Evolutionary conservation across 1,284 basidiomycete genomes (phyloP), one percentile per base, ranked within the genome.

Genomic region (Mycosarcoma maydis): DNA sequence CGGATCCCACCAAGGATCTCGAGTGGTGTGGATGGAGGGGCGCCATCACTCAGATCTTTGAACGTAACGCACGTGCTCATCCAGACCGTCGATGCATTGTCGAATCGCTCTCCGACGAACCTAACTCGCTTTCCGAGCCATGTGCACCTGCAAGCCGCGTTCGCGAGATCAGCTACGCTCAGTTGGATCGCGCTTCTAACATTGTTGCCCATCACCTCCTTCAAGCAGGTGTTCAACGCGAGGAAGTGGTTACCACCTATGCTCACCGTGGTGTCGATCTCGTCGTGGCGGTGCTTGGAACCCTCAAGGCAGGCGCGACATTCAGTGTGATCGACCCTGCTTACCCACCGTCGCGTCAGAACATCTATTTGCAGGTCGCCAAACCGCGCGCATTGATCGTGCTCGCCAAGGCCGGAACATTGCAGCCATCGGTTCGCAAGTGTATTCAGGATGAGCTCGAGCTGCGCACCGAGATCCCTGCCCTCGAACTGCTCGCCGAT

Each of bases 201-300:
- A 86, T 95, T 17, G 86, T 98, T 8, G 91, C 96, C 0, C 95
- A 98, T 80, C 88, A 96, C 74, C 87, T 99, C 47, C 84, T 98
- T 48, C 87, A 89, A 75, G 88, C 87, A 16, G 95, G 95, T 13
- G 85, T 98, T 13, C 87, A 95, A 83, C 86, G 93, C 24, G 95
- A 95, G 73, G 96, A 99, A 75, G 94, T 98, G 19, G 94, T 98
- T 52, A 98, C 96, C 88, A 91, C 98, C n/a, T 99, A 98, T 80
- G 96, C 96, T 0, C 90, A 97, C 76, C 88, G 96, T 41, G 93
- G 92, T 71, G 94, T 97, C 37, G 95, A 99, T 82, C 89, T 99
- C 45, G 92, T 97, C 7, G 91, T 98, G 6, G 95, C 95, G 17
- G 94, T 98, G 6, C 91, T 99, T 88, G 96, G 92, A 45, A 90